Evolutionary conservation across 768 basidiomycete species (phyloP).

Genomic region (Sporobolomyces pararoseus): DNA sequence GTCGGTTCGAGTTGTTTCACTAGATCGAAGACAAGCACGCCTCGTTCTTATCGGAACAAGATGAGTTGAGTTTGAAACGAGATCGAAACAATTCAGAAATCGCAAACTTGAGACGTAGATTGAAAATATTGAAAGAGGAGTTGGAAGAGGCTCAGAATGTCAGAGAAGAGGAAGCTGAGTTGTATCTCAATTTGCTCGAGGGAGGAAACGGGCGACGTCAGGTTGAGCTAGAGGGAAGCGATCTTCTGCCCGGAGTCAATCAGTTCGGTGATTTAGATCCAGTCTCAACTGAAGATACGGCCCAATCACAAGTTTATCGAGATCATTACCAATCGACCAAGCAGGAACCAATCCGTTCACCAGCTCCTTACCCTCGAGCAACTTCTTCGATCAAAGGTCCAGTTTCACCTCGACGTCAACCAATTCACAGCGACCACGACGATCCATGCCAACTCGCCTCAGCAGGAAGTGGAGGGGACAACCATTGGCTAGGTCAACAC

Average conservation of each 20-base stretch:
- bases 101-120: not conserved
- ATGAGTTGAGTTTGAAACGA: not conserved
- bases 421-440: too few species aligned
- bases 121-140: not conserved
- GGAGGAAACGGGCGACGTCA: not conserved
- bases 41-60: conserved; percentile 29
- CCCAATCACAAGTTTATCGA: too few species aligned
- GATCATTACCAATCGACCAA: not conserved
- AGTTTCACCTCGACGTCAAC: not conserved
- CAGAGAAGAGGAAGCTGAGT: conserved; percentile 11
- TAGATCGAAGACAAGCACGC: conserved; percentile 28
- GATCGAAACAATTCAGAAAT: conserved; percentile 11
- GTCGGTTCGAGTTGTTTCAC: not conserved
- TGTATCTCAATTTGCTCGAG: conserved; percentile 14
- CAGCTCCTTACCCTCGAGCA: not conserved
- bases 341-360: not conserved
- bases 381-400: not conserved
- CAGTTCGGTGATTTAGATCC: not conserved
- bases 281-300: too few species aligned
- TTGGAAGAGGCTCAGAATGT: conserved; percentile 22
- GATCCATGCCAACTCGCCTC: too few species aligned
- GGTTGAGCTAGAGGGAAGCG: not conserved
- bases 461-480: too few species aligned
- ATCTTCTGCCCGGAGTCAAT: not conserved
- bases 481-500: too few species aligned